Evolutionary conservation across 805 yeast species (phyloP), one percentile per base, ranked within the genome.

Genomic region (Zygosaccharomyces pseudorouxii): DNA sequence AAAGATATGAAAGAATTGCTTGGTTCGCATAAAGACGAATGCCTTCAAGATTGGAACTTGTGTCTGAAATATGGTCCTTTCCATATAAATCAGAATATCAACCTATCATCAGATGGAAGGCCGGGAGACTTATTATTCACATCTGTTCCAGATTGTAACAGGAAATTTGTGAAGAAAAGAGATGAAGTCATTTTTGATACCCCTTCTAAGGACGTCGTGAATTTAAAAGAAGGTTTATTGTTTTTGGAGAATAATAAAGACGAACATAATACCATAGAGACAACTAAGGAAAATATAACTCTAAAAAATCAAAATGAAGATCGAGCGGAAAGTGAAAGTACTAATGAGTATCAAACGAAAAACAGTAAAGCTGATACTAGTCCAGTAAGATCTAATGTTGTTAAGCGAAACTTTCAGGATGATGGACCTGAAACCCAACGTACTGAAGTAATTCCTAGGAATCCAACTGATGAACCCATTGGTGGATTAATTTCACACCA

Each of bases 11-110:
- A 53, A 28, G 38, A 50, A 12, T 28, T 51, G 33, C 52, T 64
- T 27, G 36, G 29, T 3, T 18, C 28, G 2, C 42, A 56, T 23
- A 52, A 54, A 39, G 54, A 54, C 8, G 59, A 52, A 23, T 65
- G 67, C 27, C 14, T 59, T 5, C 39, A 49, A 2, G 58, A 55
- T 37, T 62, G 68, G 65, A 55, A 53, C 43, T 51, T 50, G 54
- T 65, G 68, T 37, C 38, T 63, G 29, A 53, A 51, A 38, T 46
- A 53, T 31, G 62, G 65, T 5, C 48, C 57, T 2, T 41, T 50
- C 28, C 29, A 51, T 14, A 41, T 50, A 27, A 65, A 64, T 47
- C 51, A 50, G 45, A 42, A 37, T 6, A 48, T 47, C 33, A 57
- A 58, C 44, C 43, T 50, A 8, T 42, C 55, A 38, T 55, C 59